Conservation (phyloP, 2,329 filamentous ascomycete genomes). For the Fusarium mangiferae region DNA sequence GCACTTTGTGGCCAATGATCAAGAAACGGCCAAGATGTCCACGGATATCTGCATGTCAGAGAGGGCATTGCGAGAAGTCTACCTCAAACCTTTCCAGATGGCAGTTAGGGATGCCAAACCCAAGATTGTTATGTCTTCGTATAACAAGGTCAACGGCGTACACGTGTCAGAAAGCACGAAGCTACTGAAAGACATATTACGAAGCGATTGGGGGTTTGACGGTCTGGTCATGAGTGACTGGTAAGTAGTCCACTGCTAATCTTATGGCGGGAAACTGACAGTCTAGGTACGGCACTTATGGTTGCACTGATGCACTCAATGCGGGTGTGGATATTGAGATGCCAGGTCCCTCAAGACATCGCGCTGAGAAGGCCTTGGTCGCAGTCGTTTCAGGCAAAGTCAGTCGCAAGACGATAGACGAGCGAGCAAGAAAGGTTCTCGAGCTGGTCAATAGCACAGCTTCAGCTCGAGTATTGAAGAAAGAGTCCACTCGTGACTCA, state of each 20-base stretch:
- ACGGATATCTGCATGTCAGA: slow-evolving; percentile 60
- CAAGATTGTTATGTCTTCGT: slow-evolving; percentile 67
- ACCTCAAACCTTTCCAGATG: slow-evolving; percentile 71
- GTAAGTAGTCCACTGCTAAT: background rate
- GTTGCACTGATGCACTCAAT: slow-evolving; percentile 12
- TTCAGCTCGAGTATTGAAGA: slow-evolving; percentile 1
- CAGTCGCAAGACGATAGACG: background rate
- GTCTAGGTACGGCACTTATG: slow-evolving; percentile 21
- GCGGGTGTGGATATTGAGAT: slow-evolving; percentile 25
- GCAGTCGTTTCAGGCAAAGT: slow-evolving; percentile 19
- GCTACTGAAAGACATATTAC: slow-evolving; percentile 8
- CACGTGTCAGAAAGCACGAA: slow-evolving; percentile 23
- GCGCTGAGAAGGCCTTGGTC: background rate
- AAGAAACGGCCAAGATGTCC: slow-evolving; percentile 59
- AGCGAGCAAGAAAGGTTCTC: slow-evolving; percentile 10
- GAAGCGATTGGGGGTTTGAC: slow-evolving; percentile 19
- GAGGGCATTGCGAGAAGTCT: slow-evolving; percentile 69
- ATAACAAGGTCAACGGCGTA: slow-evolving; percentile 56
- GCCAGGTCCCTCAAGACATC: slow-evolving; percentile 20
- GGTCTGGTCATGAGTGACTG: slow-evolving; percentile 33
- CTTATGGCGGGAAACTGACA: background rate
- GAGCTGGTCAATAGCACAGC: background rate
- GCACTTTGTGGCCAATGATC: slow-evolving; percentile 57
- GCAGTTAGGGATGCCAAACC: slow-evolving; percentile 65
- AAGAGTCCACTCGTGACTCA: slow-evolving; percentile 19